Evolutionary conservation across 495 filamentous ascomycete species (phyloP).

Genomic region (Evernia prunastri): DNA sequence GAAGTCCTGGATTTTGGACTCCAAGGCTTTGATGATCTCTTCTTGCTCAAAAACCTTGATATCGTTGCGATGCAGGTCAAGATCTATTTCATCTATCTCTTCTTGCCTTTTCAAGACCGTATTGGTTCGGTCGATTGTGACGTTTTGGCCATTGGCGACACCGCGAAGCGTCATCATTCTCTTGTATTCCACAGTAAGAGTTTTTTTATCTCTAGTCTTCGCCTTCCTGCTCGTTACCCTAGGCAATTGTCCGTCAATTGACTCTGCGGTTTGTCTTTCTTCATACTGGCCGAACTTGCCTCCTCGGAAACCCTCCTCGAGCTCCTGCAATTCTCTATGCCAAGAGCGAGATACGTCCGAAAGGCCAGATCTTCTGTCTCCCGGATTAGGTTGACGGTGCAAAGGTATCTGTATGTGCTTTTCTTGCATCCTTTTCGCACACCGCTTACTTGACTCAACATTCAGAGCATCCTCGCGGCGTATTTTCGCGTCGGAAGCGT

Average conservation of each 20-base stretch:
- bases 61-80: slow-evolving; percentile 24
- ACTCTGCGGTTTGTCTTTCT: slow-evolving; percentile 4
- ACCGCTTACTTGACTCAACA: slow-evolving; percentile 31
- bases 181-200: slow-evolving; percentile 23
- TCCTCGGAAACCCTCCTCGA: slow-evolving; percentile 21
- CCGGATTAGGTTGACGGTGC: slow-evolving; percentile 31
- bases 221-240: slow-evolving; percentile 14
- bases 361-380: slow-evolving; percentile 20
- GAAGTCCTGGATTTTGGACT: slow-evolving; percentile 15
- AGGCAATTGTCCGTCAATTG: neutral
- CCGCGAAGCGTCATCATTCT: neutral
- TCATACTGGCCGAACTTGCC: slow-evolving; percentile 19
- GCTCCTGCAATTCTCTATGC: slow-evolving; percentile 26
- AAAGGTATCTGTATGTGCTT: slow-evolving; percentile 35
- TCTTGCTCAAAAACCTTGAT: slow-evolving; percentile 32
- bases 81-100: slow-evolving; percentile 31
- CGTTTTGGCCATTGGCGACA: slow-evolving; percentile 32
- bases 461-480: slow-evolving; percentile 32
- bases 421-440: slow-evolving; percentile 34
- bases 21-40: slow-evolving; percentile 22
- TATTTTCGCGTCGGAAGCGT: slow-evolving; percentile 16
- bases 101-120: slow-evolving; percentile 28
- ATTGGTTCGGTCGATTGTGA: slow-evolving; percentile 27
- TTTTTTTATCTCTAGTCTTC: slow-evolving; percentile 16
- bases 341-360: slow-evolving; percentile 21